Conservation (phyloP, 371 early-diverging fungal species). For the Rhizopus stolonifer region DNA sequence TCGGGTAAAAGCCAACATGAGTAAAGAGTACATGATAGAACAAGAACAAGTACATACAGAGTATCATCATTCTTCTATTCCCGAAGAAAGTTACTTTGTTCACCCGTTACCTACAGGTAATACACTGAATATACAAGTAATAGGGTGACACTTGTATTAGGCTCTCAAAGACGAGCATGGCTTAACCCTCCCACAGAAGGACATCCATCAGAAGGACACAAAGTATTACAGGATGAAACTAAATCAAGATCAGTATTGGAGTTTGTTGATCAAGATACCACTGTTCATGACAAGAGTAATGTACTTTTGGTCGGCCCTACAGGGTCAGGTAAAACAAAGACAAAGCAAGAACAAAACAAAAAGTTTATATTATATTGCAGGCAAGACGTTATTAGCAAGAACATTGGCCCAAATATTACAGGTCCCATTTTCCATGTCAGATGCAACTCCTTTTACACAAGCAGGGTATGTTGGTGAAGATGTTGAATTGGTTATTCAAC, state of each 20-base stretch:
- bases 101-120: no score
- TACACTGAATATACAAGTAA: no score
- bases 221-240: conserved; percentile 6
- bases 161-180: conserved; percentile 32
- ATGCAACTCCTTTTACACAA: conserved; percentile 91
- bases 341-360: not conserved
- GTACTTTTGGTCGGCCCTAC: conserved; percentile 86
- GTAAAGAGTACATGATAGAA: conserved; percentile 4
- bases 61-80: conserved; percentile 29
- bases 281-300: conserved; percentile 86
- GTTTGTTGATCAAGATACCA: conserved; percentile 20
- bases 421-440: conserved; percentile 92
- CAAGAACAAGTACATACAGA: conserved; percentile 19
- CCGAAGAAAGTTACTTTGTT: conserved; percentile 25
- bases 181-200: conserved; percentile 36
- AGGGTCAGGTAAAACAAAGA: conserved; percentile 52
- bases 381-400: conserved; percentile 83
- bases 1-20: conserved; percentile 72
- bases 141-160: no score
- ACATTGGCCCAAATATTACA: conserved; percentile 83
- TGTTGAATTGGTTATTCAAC: conserved; percentile 84
- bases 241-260: conserved; percentile 1
- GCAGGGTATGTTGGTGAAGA: conserved; percentile 96
- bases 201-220: not conserved
- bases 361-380: conserved; percentile 6